A percentile compares a stretch with the other conserved stretches of the same genome.
Conservation (phyloP, 1,284 basidiomycete genomes). For the Tilletiopsis washingtonensis region DNA sequence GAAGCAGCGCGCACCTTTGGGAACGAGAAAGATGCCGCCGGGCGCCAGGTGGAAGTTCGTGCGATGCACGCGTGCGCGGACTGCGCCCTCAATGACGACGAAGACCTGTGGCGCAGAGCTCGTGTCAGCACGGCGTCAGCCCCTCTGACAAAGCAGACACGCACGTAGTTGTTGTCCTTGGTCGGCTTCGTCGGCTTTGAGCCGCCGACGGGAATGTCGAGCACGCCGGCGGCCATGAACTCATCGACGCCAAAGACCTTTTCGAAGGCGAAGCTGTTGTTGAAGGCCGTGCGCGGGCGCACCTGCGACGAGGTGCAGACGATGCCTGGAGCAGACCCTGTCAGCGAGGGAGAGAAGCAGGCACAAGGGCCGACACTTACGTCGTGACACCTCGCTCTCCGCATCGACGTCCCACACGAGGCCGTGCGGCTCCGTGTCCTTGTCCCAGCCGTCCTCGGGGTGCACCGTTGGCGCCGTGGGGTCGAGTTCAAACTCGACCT, state of each 20-base stretch:
- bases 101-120: slow-evolving; percentile 17
- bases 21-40: slow-evolving; percentile 82
- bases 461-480: slow-evolving; percentile 21
- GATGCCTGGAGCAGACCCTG: too few species aligned
- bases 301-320: slow-evolving; percentile 65
- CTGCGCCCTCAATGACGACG: slow-evolving; percentile 58
- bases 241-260: slow-evolving; percentile 91
- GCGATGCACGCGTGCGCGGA: slow-evolving; percentile 73
- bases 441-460: slow-evolving; percentile 70
- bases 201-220: slow-evolving; percentile 67
- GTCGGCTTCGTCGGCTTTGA: slow-evolving; percentile 79
- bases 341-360: too few species aligned
- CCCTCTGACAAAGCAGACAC: slow-evolving; percentile 46
- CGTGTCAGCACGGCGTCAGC: too few species aligned
- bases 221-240: slow-evolving; percentile 80
- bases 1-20: slow-evolving; percentile 60
- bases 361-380: slow-evolving; percentile 60
- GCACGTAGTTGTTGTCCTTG: slow-evolving; percentile 89
- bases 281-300: slow-evolving; percentile 53
- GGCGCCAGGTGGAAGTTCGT: slow-evolving; percentile 68
- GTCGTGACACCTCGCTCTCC: slow-evolving; percentile 58
- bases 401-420: slow-evolving; percentile 64
- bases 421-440: slow-evolving; percentile 62
- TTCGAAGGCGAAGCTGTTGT: slow-evolving; percentile 71
- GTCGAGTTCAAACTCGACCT: slow-evolving; percentile 51